Evolutionary conservation across 345 rosid genomes (phyloP), one percentile per base, ranked within the genome.

Genomic region (Citrus australasica): DNA sequence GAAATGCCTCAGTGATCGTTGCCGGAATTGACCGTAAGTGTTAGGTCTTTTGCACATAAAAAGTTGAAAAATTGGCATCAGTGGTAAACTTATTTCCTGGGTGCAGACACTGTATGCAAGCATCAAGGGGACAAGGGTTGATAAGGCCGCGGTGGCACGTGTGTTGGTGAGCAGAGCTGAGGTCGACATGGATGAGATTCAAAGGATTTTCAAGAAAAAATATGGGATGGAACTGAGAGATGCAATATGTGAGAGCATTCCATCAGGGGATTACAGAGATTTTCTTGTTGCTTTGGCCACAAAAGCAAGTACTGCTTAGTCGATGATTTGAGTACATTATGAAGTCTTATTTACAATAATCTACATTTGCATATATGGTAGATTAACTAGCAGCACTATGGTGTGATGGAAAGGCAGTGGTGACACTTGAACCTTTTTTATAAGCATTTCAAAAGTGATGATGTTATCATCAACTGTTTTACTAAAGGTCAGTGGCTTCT

Each of bases 161-260:
- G 86, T 86, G 76, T 76, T 88, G 79, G 82, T 86, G 81, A 87
- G 84, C 79, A 87, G 91, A 79, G 84, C 88, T 19, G 94, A 89
- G 77, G 40, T 82, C 67, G 94, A 92, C 82, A 78, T 88, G 86
- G 81, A 80, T 56, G 89, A 86, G 67, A 85, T 90, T 33, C 84
- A 78, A 48, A 78, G 56, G 70, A 77, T 65, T 24, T 89, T 89
- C 77, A 81, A 76, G 85, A 70, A 65, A 8, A 89, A 85, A 77
- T 85, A 87, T 81, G 87, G 79, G 7, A 24, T 82, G 48, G 89
- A 86, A 53, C 67, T 90, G 37, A 84, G 69, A 81, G 87, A 88
- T 22, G 83, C 87, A 80, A 88, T 90, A 33, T 65, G 55, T 51
- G 85, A 86, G 53, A 82, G 78, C 79, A 76, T 84, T 17, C 76